Base-by-base conservation (phyloP, 441 rosid species). In the Bocquillonia castaneifolia region DNA sequence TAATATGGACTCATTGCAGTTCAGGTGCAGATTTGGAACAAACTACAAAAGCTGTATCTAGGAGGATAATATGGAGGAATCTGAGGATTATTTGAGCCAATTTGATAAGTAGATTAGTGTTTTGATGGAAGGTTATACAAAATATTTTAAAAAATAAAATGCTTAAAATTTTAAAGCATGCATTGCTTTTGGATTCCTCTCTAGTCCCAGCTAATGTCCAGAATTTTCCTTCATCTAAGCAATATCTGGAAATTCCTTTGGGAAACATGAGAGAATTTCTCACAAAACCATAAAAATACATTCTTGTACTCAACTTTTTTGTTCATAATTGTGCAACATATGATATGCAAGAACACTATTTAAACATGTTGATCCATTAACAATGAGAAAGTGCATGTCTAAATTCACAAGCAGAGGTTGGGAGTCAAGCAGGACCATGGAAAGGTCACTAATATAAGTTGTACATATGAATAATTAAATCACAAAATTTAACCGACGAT, bases 371-470 rank as follows among this genome's bases (percentile, higher is more conserved):
- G 0, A 5, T 26, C 26, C 25, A 10, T 52, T 26, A 54, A 53
- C 26, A 39, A 40, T 53, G 34, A 34, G 68, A 15, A 12, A 5
- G n/a, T 29, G 26, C 37, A 56, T 26, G 5, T 58, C 17, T 15
- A 59, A 69, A 58, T 57, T 57, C 55, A 67, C 59, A 67, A 67
- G 42, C 28, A 48, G 20, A 34, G 34, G 37, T 36, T 28, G 56
- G 56, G 37, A 28, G 14, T 55, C 18, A 71, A 57, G 50, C 44
- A 56, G 20, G 8, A 26, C 50, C 28, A 28, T 10, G n/a, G 48
- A 28, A 56, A 37, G 39, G n/a, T 34, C 13, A 45, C 47, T 32
- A 56, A 0, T 20, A 18, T 52, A 7, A 52, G 31, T 50, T 42
- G 12, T 42, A 22, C 36, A 45, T 34, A 25, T 51, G 47, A 2